phyloP scores from a whole-genome alignment of 371 early-diverging fungal species.

The Mortierella sp. region DNA sequence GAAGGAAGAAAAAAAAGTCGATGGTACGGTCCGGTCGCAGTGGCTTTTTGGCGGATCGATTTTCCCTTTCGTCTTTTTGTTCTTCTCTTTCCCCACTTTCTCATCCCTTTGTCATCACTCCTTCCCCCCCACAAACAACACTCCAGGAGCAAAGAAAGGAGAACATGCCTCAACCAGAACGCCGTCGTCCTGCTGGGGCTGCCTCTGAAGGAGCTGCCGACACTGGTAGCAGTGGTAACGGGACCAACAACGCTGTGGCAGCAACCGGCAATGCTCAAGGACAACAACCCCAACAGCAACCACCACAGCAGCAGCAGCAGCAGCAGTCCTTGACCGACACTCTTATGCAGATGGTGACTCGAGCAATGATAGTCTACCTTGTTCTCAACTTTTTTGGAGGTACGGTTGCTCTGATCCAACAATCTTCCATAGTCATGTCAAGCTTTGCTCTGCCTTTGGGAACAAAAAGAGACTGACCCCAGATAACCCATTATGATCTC shows the following conservation, averaged over 20 bases:
- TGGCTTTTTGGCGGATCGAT: no score
- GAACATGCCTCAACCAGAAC: slow-evolving; percentile 40
- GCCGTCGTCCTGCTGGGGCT: slow-evolving; percentile 19
- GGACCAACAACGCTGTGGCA: not conserved
- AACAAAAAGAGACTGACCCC: not conserved
- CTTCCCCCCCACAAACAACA: not conserved
- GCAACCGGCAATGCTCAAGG: slow-evolving; percentile 12
- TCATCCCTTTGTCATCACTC: not conserved
- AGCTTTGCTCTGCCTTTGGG: not conserved
- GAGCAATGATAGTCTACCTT: slow-evolving; percentile 37
- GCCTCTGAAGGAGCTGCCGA: slow-evolving; percentile 1
- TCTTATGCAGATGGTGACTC: slow-evolving; percentile 30
- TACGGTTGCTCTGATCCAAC: slow-evolving; percentile 3
- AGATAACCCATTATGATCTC: no score
- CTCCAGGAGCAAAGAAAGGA: not conserved
- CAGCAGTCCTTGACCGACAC: slow-evolving; percentile 21
- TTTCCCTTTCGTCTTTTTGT: not conserved
- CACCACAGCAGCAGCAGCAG: slow-evolving; percentile 24
- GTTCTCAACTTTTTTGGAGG: slow-evolving; percentile 33
- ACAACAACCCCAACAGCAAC: no score
- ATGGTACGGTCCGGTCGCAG: no score
- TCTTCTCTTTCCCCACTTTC: not conserved
- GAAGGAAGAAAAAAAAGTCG: no score
- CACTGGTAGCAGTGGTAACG: not conserved
- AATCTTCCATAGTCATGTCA: not conserved